These are phyloP conservation scores for Eucalyptus globulus DNA, from an alignment of 345 rosid species.

Conservation along the genomic window DNA sequence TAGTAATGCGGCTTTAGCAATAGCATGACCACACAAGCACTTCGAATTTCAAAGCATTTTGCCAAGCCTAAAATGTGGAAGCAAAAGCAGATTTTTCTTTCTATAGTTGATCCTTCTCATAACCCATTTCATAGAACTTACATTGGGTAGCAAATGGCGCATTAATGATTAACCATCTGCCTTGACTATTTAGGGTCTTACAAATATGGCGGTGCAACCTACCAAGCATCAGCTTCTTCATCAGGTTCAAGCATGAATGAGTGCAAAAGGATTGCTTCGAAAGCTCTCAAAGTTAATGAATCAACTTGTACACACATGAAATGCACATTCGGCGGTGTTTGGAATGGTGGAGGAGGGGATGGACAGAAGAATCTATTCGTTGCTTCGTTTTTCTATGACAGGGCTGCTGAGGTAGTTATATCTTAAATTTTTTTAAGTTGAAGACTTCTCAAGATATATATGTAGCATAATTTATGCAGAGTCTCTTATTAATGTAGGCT, in stretches of 20 bases:
- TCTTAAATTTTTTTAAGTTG: neutral
- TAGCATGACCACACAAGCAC: neutral
- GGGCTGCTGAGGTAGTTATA: conserved; percentile 80
- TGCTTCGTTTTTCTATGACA: conserved; percentile 93
- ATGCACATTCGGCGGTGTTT: conserved; percentile 92
- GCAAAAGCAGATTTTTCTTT: neutral
- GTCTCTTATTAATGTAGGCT: conserved; percentile 29
- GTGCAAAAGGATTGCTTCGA: conserved; percentile 53
- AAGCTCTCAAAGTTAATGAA: conserved; percentile 81
- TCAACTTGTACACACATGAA: conserved; percentile 76
- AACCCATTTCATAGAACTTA: neutral
- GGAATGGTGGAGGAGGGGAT: conserved; percentile 99
- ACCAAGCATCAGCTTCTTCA: conserved; percentile 39
- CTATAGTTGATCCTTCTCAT: neutral
- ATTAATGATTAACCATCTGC: neutral
- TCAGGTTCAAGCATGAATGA: conserved; percentile 69
- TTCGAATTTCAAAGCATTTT: neutral
- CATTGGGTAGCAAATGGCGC: neutral
- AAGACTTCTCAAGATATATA: neutral
- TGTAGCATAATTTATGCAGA: neutral
- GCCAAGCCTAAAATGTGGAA: neutral
- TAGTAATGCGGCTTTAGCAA: neutral
- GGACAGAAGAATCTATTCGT: conserved; percentile 89
- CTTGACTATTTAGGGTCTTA: conserved; percentile 40
- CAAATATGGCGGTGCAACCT: conserved; percentile 57